Conservation (phyloP, 169 alveolate species). For the Plasmodium reichenowi region DNA sequence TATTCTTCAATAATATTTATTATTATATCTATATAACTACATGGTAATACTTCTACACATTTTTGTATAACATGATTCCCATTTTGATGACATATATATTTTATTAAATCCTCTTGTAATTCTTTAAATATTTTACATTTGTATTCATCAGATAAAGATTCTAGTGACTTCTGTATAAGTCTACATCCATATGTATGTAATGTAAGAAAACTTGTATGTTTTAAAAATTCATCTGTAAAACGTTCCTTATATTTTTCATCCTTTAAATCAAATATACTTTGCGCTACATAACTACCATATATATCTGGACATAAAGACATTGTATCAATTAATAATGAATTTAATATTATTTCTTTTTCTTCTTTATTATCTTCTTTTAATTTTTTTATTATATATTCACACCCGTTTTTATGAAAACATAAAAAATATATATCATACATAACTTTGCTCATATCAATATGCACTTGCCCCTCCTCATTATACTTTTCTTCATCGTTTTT, state of each 20-base stretch:
- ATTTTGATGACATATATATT: slow-evolving; percentile 72
- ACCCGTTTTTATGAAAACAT: slow-evolving; percentile 72
- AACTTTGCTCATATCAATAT: slow-evolving; percentile 25
- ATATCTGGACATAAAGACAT: slow-evolving; percentile 61
- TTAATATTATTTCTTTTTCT: slow-evolving; percentile 35
- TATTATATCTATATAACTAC: slow-evolving; percentile 38
- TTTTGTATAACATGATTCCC: slow-evolving; percentile 77
- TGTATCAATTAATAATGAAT: slow-evolving; percentile 61
- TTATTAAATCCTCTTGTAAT: slow-evolving; percentile 46
- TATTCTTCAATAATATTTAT: slow-evolving; percentile 56
- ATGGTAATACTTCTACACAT: slow-evolving; percentile 71
- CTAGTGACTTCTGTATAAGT: slow-evolving; percentile 71
- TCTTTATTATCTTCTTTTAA: slow-evolving; percentile 50
- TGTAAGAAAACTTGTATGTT: slow-evolving; percentile 38
- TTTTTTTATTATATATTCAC: slow-evolving; percentile 64
- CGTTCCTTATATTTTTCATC: slow-evolving; percentile 57
- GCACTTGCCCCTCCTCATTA: background rate
- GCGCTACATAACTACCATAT: slow-evolving; percentile 77
- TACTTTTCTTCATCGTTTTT: background rate
- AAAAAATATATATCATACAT: slow-evolving; percentile 54
- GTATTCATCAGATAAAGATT: slow-evolving; percentile 52
- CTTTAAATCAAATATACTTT: slow-evolving; percentile 56
- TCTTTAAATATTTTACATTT: slow-evolving; percentile 60
- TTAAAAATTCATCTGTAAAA: slow-evolving; percentile 48
- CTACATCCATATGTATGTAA: slow-evolving; percentile 77